Percentiles rank a stretch among this genome's conserved stretches.
Evolutionary conservation across 2,329 filamentous ascomycete species (phyloP).

Genomic region (Atkinsonella hypoxylon): DNA sequence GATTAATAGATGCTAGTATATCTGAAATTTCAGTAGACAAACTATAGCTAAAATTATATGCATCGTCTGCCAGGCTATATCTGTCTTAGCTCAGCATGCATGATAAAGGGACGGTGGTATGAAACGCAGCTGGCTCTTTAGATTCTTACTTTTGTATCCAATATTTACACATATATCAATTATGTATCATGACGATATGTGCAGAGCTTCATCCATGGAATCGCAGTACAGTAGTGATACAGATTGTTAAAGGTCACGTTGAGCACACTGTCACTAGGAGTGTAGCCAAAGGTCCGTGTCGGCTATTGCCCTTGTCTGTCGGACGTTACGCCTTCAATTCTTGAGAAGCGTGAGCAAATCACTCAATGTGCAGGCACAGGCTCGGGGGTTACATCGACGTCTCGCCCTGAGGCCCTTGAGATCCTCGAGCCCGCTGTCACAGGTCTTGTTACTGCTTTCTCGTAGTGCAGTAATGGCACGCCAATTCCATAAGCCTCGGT

Average conservation of each 20-base stretch:
- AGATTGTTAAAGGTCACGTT: background rate
- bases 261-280: background rate
- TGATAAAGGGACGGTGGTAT: no score
- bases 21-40: no score
- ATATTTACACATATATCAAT: no score
- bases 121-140: no score
- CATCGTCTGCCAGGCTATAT: no score
- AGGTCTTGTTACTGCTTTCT: slow-evolving; percentile 11
- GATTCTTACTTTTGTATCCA: no score
- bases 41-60: no score
- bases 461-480: slow-evolving; percentile 55
- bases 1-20: no score
- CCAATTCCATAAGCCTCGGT: slow-evolving; percentile 77
- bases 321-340: background rate
- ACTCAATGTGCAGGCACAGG: background rate
- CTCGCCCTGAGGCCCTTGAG: slow-evolving; percentile 6
- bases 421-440: background rate
- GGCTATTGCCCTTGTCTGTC: background rate
- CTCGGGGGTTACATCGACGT: background rate
- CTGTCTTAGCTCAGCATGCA: no score
- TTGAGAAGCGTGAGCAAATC: background rate
- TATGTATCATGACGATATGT: no score
- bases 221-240: background rate
- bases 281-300: background rate
- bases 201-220: background rate